These are phyloP conservation scores for Dendrocalamus latiflorus DNA, from an alignment of 202 grass and related monocot genomes.

Conservation along the genomic window DNA sequence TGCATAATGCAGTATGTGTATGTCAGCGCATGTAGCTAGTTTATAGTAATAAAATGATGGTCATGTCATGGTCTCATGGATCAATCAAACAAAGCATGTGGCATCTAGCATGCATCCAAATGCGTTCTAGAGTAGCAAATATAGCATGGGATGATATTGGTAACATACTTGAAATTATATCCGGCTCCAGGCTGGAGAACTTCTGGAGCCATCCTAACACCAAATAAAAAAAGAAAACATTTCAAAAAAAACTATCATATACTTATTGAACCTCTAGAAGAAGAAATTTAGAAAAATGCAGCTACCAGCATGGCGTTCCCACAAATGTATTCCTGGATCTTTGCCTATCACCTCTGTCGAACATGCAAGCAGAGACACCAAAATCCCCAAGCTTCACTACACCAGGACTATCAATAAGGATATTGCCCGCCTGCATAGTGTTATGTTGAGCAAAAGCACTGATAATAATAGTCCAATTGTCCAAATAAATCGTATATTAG, in stretches of 20 bases:
- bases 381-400: slow-evolving; percentile 95
- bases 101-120: not conserved
- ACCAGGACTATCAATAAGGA: slow-evolving; percentile 85
- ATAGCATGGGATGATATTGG: not conserved
- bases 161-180: slow-evolving; percentile 96
- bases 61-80: not conserved
- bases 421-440: slow-evolving; percentile 78
- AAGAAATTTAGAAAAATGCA: not conserved
- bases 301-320: slow-evolving; percentile 97
- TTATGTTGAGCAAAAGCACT: slow-evolving; percentile 10
- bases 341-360: slow-evolving; percentile 98
- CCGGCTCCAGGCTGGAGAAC: slow-evolving; percentile 90
- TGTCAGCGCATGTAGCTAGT: not conserved
- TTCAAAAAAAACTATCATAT: not conserved
- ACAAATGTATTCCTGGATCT: slow-evolving; percentile 96
- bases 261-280: not conserved
- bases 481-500: not conserved
- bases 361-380: slow-evolving; percentile 95
- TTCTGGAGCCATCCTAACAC: slow-evolving; percentile 98
- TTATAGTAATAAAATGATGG: not conserved
- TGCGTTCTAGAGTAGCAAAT: not conserved
- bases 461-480: too few relatives aligned
- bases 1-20: too few relatives aligned
- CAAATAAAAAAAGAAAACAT: slow-evolving; percentile 20
- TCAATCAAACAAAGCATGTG: not conserved